Evolutionary conservation across 2,329 filamentous ascomycete species (phyloP), one percentile per base, ranked within the genome.

Genomic region (Fusarium protoensiforme): DNA sequence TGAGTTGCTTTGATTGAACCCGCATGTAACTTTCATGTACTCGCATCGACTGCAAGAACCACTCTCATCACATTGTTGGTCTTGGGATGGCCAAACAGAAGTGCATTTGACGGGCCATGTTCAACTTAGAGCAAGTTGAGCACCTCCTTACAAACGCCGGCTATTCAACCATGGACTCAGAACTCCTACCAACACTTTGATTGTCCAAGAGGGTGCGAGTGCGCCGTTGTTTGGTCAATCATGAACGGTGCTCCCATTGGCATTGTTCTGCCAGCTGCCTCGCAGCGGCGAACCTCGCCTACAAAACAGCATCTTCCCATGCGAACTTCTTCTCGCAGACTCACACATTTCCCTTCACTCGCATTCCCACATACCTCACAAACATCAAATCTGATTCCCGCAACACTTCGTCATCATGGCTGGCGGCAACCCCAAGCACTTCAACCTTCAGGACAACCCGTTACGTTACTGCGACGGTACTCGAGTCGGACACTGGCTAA

Each of bases 401-500:
- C 27, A 24, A 41, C 41, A 31, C 18, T 54, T 16, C 14, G 38
- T 66, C 69, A 75, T 68, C 48, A 84, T 81, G 79, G 79, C 82
- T 62, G 78, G 76, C 29, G 79, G 77, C 62, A 86, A 85, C 61
- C 66, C 73, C n/a, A 83, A 79, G 66, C 84, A 86, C 70, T 75
- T 78, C 63, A 85, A 86, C 64, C 66, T 83, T 56, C 79, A 80
- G 64, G 80, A 83, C 65, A 76, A 78, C 71, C 72, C 75, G 81
- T 82, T 81, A 73, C 75, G 81, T 81, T 77, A n/a, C 31, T 63
- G 54, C 11, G 27, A 10, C 20, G 39, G n/a, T 33, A 36, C 22
- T 48, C 9, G 24, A 24, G 7, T 11, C 5, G n/a, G 54, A 33
- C 39, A 35, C 41, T 46, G 46, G 36, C 80, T 82, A 41, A 82